These are phyloP conservation scores for Saccharomycopsis malanga DNA, from an alignment of 805 yeast genomes.

Conservation along the genomic window DNA sequence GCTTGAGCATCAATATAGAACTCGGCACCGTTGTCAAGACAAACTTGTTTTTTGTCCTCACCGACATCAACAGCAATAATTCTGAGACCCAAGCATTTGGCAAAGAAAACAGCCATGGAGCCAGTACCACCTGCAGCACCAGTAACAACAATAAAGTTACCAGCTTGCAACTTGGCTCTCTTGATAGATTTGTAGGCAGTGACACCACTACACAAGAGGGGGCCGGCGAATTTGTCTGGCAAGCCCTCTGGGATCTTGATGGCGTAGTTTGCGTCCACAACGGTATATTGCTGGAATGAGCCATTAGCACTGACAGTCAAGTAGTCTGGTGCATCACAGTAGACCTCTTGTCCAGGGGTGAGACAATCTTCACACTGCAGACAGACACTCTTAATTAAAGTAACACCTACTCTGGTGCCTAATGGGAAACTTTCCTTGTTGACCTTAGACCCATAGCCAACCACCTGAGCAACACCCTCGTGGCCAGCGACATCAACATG, in stretches of 20 bases:
- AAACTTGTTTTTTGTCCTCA: conserved; percentile 51
- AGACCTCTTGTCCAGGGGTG: conserved; percentile 27
- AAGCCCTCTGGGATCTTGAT: conserved; percentile 47
- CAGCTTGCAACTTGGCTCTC: conserved; percentile 49
- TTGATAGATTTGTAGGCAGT: conserved; percentile 64
- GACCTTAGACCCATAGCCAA: conserved; percentile 24
- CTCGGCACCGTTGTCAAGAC: conserved; percentile 57
- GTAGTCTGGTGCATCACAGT: conserved; percentile 63
- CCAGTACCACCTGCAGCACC: conserved; percentile 86
- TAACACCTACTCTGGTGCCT: conserved; percentile 26
- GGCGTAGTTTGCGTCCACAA: conserved; percentile 59
- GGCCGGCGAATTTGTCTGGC: conserved; percentile 36
- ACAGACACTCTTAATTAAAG: conserved; percentile 24
- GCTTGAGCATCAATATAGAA: conserved; percentile 49
- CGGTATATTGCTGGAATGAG: conserved; percentile 60
- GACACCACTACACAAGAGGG: conserved; percentile 61
- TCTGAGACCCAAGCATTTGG: conserved; percentile 66
- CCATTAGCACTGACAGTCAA: conserved; percentile 72
- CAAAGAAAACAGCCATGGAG: conserved; percentile 68
- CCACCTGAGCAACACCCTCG: conserved; percentile 28
- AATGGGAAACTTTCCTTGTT: conserved; percentile 20
- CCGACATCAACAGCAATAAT: conserved; percentile 73
- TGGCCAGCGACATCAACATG: conserved; percentile 26
- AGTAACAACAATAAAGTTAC: conserved; percentile 68
- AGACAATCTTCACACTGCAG: conserved; percentile 24